These are phyloP conservation scores for Lepidium didymum DNA, from an alignment of 345 rosid species.

Conservation along the genomic window DNA sequence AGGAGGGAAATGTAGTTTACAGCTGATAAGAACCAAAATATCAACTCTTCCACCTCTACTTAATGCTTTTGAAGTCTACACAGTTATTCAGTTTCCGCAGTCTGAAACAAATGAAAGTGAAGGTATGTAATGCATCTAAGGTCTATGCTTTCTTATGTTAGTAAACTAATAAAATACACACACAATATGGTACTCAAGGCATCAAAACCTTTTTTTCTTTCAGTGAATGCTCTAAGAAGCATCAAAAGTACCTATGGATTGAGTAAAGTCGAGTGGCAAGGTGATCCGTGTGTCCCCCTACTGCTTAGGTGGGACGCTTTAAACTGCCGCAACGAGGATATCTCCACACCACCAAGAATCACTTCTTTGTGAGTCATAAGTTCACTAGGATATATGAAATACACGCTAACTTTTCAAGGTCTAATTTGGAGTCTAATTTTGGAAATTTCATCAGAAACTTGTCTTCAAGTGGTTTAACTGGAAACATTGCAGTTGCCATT, in stretches of 20 bases:
- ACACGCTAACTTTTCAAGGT: too few relatives aligned
- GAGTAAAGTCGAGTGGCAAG: constrained; percentile 39
- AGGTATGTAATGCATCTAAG: constrained; percentile 26
- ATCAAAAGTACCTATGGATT: too few relatives aligned
- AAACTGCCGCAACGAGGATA: constrained; percentile 19
- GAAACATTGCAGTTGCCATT: constrained; percentile 16
- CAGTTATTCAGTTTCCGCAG: constrained; percentile 11
- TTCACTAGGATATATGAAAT: too few relatives aligned
- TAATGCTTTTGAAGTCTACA: constrained; percentile 24
- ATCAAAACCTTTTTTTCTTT: not conserved
- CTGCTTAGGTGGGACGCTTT: constrained; percentile 37
- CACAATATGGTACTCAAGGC: too few relatives aligned
- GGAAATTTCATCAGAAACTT: constrained; percentile 8
- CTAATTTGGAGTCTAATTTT: too few relatives aligned
- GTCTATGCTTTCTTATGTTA: too few relatives aligned
- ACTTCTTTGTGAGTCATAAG: constrained; percentile 9
- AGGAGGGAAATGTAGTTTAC: not conserved
- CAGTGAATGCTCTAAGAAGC: constrained; percentile 34
- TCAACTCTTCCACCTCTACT: constrained; percentile 34
- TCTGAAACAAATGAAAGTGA: constrained; percentile 15
- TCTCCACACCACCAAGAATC: not conserved
- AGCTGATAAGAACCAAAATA: not conserved
- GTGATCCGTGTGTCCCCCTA: constrained; percentile 48
- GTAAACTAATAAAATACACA: too few relatives aligned
- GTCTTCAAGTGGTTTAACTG: constrained; percentile 32